phyloP scores from a whole-genome alignment of 805 yeast genomes.

The Myxozyma sirexii region DNA sequence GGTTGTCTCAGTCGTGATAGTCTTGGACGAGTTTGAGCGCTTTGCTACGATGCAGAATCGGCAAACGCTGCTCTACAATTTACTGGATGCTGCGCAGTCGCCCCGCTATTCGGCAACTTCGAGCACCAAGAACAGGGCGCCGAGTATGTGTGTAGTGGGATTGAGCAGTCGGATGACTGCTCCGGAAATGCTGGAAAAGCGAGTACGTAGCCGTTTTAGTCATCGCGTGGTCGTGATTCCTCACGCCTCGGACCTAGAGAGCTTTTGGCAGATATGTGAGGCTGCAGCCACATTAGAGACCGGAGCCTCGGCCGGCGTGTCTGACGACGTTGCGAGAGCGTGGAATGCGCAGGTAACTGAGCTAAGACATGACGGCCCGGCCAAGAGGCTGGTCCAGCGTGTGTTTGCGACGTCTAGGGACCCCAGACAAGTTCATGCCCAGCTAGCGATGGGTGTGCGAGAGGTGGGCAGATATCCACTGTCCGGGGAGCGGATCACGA shows the following conservation, averaged over 20 bases:
- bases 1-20: constrained; percentile 64
- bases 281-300: constrained; percentile 32
- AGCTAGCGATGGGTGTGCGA: constrained; percentile 6
- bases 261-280: constrained; percentile 54
- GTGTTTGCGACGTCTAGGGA: constrained; percentile 17
- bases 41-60: constrained; percentile 66
- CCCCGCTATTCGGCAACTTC: constrained; percentile 37
- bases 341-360: neutral
- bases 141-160: constrained; percentile 76
- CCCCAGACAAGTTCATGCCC: constrained; percentile 18
- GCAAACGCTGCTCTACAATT: constrained; percentile 83
- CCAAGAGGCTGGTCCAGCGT: constrained; percentile 10
- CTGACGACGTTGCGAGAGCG: constrained; percentile 41
- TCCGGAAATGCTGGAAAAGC: constrained; percentile 80
- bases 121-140: constrained; percentile 47
- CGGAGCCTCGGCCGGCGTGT: neutral
- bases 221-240: constrained; percentile 67
- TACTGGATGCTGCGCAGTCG: constrained; percentile 83
- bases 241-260: constrained; percentile 52
- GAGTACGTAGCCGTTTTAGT: constrained; percentile 87
- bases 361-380: neutral
- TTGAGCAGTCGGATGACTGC: constrained; percentile 72
- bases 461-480: constrained; percentile 3
- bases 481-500: neutral
- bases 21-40: constrained; percentile 83